Percentiles rank a stretch among this genome's conserved stretches.
Conservation (phyloP, 495 filamentous ascomycete species). For the Neurospora tetraspora region DNA sequence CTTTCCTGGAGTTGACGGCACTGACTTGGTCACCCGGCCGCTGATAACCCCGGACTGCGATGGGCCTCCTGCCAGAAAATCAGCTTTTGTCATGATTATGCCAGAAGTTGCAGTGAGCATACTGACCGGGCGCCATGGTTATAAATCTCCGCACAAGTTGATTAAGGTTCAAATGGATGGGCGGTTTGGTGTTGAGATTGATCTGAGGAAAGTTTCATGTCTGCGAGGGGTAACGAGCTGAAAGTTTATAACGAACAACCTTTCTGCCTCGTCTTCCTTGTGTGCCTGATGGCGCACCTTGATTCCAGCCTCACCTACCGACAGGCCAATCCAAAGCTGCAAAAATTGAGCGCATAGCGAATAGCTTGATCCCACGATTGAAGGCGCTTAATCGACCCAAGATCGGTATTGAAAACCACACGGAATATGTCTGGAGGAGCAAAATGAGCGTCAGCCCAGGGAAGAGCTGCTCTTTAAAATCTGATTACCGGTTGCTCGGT, state of each 20-base stretch:
- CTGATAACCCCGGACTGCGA: background rate
- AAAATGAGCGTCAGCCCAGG: background rate
- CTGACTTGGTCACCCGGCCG: background rate
- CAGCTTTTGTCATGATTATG: background rate
- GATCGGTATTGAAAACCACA: background rate
- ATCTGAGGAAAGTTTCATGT: background rate
- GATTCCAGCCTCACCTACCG: background rate
- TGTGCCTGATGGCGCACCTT: background rate
- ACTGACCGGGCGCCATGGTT: background rate
- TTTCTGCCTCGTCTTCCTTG: background rate
- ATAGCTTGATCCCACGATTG: background rate
- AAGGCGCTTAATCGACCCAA: background rate
- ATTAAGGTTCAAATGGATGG: background rate
- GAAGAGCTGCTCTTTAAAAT: background rate
- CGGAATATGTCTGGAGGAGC: background rate
- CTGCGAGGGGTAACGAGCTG: background rate
- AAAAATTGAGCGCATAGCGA: background rate
- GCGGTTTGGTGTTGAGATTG: background rate
- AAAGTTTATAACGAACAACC: background rate
- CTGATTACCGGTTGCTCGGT: background rate
- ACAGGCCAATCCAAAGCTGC: background rate
- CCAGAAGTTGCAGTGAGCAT: background rate
- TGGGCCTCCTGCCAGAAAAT: background rate
- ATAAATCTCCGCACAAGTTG: background rate
- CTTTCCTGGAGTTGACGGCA: constrained; percentile 1